Evolutionary conservation across 495 filamentous ascomycete genomes (phyloP).

Genomic region (Trichoderma virens): DNA sequence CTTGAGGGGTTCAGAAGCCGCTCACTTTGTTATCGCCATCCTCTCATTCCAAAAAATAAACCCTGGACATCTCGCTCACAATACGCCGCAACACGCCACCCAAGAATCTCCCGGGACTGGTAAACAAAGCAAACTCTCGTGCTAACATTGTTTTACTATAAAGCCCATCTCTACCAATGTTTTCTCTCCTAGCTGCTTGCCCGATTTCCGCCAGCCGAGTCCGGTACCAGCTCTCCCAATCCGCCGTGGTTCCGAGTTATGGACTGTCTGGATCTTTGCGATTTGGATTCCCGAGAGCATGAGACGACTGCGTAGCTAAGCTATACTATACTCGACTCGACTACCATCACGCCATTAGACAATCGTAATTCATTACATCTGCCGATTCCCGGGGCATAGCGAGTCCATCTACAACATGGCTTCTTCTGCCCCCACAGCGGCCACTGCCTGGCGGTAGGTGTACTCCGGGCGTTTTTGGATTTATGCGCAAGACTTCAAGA

Average conservation of each 20-base stretch:
- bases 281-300: slow-evolving; percentile 7
- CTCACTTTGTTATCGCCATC: slow-evolving; percentile 4
- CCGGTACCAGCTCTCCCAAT: slow-evolving; percentile 4
- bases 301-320: not conserved
- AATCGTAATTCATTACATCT: not conserved
- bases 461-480: not conserved
- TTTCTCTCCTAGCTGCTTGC: slow-evolving; percentile 1
- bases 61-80: not conserved
- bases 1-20: not conserved
- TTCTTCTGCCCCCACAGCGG: slow-evolving; percentile 3
- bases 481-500: not conserved
- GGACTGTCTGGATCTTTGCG: slow-evolving; percentile 6
- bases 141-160: not conserved
- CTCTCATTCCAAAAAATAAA: slow-evolving; percentile 1
- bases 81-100: not conserved
- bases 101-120: not conserved
- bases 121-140: not conserved
- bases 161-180: not conserved
- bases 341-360: not conserved
- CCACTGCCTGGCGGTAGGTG: not conserved
- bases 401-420: not conserved
- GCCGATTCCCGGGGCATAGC: not conserved
- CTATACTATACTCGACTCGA: not conserved
- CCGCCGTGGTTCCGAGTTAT: slow-evolving; percentile 1
- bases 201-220: slow-evolving; percentile 7